Percentiles rank a stretch among this genome's conserved stretches.
phyloP scores from a whole-genome alignment of 768 basidiomycete species.

The Phanerodontia chrysosporium region DNA sequence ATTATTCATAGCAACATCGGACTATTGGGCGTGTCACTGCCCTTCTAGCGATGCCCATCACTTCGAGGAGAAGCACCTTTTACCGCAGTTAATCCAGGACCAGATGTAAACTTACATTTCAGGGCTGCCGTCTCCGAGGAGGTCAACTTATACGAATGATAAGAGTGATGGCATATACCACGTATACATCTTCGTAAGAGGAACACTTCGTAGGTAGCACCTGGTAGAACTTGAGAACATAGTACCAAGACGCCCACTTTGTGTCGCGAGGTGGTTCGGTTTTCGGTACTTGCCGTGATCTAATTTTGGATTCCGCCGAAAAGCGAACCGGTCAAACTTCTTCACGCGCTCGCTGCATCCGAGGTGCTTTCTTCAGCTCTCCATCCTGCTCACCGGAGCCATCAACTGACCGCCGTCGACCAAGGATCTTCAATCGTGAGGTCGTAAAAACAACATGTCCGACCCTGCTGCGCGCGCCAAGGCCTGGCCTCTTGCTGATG shows the following conservation, averaged over 20 bases:
- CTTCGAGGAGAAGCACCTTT: background rate
- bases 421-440: slow-evolving; percentile 88
- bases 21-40: background rate
- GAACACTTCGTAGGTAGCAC: too few species aligned
- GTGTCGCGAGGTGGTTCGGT: background rate
- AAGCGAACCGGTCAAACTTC: slow-evolving; percentile 5
- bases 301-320: slow-evolving; percentile 7
- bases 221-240: too few species aligned
- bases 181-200: too few species aligned
- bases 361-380: slow-evolving; percentile 11
- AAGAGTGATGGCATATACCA: background rate
- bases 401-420: slow-evolving; percentile 38
- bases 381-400: slow-evolving; percentile 15
- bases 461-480: slow-evolving; percentile 57
- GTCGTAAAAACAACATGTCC: slow-evolving; percentile 58
- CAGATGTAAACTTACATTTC: background rate
- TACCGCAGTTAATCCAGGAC: background rate
- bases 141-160: background rate
- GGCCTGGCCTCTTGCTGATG: slow-evolving; percentile 86
- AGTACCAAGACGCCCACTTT: too few species aligned
- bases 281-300: background rate
- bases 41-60: background rate
- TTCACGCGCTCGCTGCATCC: slow-evolving; percentile 2
- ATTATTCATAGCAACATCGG: background rate
- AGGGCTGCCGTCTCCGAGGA: too few species aligned